Base-by-base conservation (phyloP, 2,329 filamentous ascomycete species). In the Xylariaceae sp. region DNA sequence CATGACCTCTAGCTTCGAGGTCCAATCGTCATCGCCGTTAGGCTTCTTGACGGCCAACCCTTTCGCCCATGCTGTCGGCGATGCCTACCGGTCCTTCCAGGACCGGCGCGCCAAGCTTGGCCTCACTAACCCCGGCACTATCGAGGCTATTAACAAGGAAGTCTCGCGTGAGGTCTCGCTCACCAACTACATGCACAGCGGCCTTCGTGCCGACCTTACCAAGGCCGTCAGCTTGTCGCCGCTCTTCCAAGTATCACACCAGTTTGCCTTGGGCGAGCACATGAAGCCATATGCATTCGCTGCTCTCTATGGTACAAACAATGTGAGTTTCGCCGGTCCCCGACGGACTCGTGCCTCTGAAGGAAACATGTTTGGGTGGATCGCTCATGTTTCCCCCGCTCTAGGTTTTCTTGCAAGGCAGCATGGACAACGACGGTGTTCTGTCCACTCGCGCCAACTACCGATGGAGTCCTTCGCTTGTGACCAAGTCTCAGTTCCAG, bases 231-330 rank as follows among this genome's bases (percentile, higher is more conserved):
- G 92, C 82, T 85, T 96, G 75, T 85, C 87, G 59, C 94, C 94
- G 60, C 80, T 97, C 68, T 99, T 99, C 82, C 93, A 97, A 78
- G 89, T 97, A 69, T 97, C 93, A 66, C 94, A 99, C 79, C 90
- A 94, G 69, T 94, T 99, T 75, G 88, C 93, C 58, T 90, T 97
- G 85, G 93, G 94, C 69, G 91, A 96, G 77, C 87, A 89, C 67
- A 82, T 96, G 75, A 92, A 92, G 74, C 94, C 94, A 44, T 99
- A 99, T 78, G 91, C 90, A 57, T 96, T 97, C 78, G 90, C 92
- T 68, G 90, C 90, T 66, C 85, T 99, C 72, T 97, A 94, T 74
- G 94, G 94, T 68, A 96, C 90, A 67, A 89, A 88, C 76, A 93
- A 91, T 82, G 93, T 97, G 77, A 69, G 83, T 80, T 59, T 30